These are phyloP conservation scores for Pyropia haitanensis DNA, from an alignment of 23 red algal genomes.

Conservation along the genomic window DNA sequence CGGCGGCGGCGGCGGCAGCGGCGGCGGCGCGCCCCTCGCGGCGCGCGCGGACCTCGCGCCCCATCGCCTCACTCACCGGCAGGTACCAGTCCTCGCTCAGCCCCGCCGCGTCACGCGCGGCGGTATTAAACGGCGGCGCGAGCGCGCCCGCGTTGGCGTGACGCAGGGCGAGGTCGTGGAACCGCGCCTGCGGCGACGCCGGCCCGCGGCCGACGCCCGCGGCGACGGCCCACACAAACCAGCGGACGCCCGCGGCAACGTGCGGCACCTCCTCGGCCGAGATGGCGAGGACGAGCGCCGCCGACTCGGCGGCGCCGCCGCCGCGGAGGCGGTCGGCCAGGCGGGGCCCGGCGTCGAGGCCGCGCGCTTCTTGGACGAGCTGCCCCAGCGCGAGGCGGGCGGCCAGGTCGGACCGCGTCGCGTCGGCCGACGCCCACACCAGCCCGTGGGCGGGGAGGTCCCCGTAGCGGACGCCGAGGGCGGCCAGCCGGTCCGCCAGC, in stretches of 20 bases:
- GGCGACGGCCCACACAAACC: constrained; percentile 53
- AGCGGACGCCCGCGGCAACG: constrained; percentile 48
- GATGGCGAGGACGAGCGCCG: constrained; percentile 31
- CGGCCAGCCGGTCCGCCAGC: constrained; percentile 31
- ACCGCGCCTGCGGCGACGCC: constrained; percentile 14
- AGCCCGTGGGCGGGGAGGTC: constrained; percentile 57
- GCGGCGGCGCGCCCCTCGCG: not conserved
- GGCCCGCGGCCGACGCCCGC: not conserved
- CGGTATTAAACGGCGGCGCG: constrained; percentile 52
- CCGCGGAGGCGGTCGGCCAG: constrained; percentile 35
- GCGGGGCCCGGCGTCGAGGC: constrained; percentile 64
- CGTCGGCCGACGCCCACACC: constrained; percentile 53
- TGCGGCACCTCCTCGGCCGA: constrained; percentile 58
- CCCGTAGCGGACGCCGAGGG: constrained; percentile 45
- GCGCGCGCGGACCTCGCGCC: constrained; percentile 12
- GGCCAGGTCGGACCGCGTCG: constrained; percentile 11
- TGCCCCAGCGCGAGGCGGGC: constrained; percentile 58
- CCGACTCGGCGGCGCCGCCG: constrained; percentile 22
- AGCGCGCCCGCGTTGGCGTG: constrained; percentile 57
- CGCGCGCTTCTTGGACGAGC: constrained; percentile 52
- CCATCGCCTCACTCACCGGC: constrained; percentile 55
- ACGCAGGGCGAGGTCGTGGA: constrained; percentile 40
- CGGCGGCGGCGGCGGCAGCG: no score
- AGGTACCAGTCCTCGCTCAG: constrained; percentile 66
- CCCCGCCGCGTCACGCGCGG: constrained; percentile 29